phyloP scores from a whole-genome alignment of 2,329 filamentous ascomycete genomes.

The Aspergillus fischeri region DNA sequence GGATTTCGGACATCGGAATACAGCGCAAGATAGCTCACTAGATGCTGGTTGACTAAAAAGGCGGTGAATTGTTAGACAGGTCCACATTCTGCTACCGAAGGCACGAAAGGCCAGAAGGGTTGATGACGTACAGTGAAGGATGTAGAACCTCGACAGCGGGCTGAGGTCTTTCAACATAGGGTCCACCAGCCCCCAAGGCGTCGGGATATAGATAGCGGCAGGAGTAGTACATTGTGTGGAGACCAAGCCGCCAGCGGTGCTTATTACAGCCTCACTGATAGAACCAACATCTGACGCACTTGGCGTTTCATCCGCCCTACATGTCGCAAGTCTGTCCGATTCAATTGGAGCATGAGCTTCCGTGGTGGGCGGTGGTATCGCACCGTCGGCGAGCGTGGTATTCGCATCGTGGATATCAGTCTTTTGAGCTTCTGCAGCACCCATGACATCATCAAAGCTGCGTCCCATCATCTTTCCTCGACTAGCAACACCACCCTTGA shows the following conservation, averaged over 20 bases:
- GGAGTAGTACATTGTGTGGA: constrained; percentile 1
- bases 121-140: constrained; percentile 40
- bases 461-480: constrained; percentile 51
- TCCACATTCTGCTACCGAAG: neutral
- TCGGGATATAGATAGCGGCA: constrained; percentile 19
- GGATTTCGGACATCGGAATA: constrained; percentile 47
- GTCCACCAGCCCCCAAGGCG: constrained; percentile 42
- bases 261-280: neutral
- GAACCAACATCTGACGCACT: neutral
- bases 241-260: neutral
- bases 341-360: constrained; percentile 9
- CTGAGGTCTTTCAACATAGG: constrained; percentile 46
- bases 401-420: neutral
- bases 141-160: constrained; percentile 43
- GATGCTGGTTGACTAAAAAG: constrained; percentile 30
- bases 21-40: constrained; percentile 45
- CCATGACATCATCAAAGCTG: constrained; percentile 41
- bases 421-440: constrained; percentile 1
- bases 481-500: constrained; percentile 41
- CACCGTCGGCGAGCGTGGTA: neutral
- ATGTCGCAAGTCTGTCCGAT: neutral
- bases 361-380: neutral
- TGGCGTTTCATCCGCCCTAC: neutral
- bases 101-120: neutral
- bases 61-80: constrained; percentile 14